Evolutionary conservation across 139 green algal species (phyloP).

Genomic region (Chlamydomonas applanata): DNA sequence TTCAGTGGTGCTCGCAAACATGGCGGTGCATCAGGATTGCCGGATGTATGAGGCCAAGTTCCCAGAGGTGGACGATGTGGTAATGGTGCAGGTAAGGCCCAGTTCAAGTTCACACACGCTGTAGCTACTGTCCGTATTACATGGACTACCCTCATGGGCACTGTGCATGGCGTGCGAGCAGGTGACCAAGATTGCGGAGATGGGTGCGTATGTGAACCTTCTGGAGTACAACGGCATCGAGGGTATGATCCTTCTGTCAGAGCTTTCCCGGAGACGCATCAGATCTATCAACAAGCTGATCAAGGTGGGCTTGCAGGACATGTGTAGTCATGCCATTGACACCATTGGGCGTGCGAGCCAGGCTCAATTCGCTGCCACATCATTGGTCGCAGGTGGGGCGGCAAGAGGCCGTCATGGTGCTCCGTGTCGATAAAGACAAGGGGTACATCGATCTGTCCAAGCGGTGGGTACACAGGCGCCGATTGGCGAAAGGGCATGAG

Average conservation of each 20-base stretch:
- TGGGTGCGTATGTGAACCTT: conserved; percentile 97
- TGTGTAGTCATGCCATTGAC: neutral
- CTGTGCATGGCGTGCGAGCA: conserved; percentile 26
- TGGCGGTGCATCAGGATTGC: conserved; percentile 56
- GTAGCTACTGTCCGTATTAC: neutral
- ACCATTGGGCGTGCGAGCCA: neutral
- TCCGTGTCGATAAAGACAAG: conserved; percentile 99
- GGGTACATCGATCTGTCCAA: conserved; percentile 99
- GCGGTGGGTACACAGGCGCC: conserved; percentile 40
- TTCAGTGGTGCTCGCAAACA: too few species aligned
- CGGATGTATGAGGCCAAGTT: conserved; percentile 96
- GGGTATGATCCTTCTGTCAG: conserved; percentile 98
- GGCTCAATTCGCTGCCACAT: neutral
- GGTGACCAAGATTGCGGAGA: conserved; percentile 94
- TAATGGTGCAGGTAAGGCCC: conserved; percentile 90
- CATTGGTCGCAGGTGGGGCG: conserved; percentile 75
- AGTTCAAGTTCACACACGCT: neutral
- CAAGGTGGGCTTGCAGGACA: conserved; percentile 66
- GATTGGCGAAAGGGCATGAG: neutral
- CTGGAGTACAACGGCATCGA: conserved; percentile 93
- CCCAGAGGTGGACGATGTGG: conserved; percentile 96
- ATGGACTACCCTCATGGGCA: neutral
- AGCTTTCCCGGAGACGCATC: conserved; percentile 97
- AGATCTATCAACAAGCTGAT: conserved; percentile 99
- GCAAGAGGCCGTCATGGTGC: conserved; percentile 99